Percentiles rank a stretch among this genome's conserved stretches.
phyloP scores from a whole-genome alignment of 257 asterid genomes.

The Salvia hispanica region DNA sequence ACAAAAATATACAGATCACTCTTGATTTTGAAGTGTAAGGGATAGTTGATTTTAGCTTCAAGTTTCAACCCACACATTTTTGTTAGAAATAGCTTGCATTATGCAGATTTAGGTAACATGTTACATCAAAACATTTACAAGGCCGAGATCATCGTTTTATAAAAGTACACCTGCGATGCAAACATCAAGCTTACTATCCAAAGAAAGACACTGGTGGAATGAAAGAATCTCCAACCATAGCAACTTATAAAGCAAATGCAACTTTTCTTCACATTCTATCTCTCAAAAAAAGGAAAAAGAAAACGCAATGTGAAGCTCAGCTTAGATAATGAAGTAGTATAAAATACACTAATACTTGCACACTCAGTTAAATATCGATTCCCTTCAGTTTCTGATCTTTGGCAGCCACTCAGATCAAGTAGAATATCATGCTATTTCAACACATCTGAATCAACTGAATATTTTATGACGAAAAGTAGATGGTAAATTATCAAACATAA shows the following conservation, averaged over 20 bases:
- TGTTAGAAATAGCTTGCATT: neutral
- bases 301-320: neutral
- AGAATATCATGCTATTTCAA: too few relatives aligned
- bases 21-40: neutral
- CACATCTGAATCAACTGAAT: neutral
- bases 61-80: neutral
- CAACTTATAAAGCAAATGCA: slow-evolving; percentile 16
- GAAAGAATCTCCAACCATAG: slow-evolving; percentile 16
- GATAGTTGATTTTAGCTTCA: neutral
- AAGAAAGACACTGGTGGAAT: slow-evolving; percentile 11
- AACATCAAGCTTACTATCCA: slow-evolving; percentile 2
- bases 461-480: too few relatives aligned
- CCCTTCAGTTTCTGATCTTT: neutral
- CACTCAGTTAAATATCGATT: neutral
- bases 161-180: neutral
- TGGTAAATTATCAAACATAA: neutral
- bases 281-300: neutral
- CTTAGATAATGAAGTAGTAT: neutral
- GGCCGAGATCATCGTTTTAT: neutral
- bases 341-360: neutral
- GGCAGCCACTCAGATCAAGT: neutral
- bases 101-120: neutral
- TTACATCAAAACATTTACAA: neutral
- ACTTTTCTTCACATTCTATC: neutral
- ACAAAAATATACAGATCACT: neutral